These are phyloP conservation scores for Claviceps sp. DNA, from an alignment of 2,329 filamentous ascomycete species.

Conservation along the genomic window DNA sequence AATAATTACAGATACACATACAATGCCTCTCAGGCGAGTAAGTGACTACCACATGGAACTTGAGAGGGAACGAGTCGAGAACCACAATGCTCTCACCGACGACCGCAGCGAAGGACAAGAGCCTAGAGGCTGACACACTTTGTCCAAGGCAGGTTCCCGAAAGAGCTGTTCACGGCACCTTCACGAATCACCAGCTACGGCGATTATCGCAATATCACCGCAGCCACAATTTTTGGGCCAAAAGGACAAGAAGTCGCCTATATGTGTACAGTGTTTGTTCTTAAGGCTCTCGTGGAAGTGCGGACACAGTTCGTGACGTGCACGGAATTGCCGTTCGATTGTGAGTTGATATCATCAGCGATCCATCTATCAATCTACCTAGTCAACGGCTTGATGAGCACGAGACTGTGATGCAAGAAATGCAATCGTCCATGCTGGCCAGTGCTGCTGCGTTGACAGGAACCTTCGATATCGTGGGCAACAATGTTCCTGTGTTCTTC, in stretches of 20 bases:
- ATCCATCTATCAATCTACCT: too few relatives aligned
- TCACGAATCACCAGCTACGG: conserved; percentile 45
- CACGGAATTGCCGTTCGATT: conserved; percentile 50
- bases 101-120: too few relatives aligned
- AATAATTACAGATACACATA: too few relatives aligned
- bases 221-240: conserved; percentile 46
- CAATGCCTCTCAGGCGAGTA: too few relatives aligned
- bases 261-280: conserved; percentile 68
- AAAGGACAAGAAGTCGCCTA: conserved; percentile 42
- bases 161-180: conserved; percentile 56
- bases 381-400: too few relatives aligned
- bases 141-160: conserved; percentile 34
- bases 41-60: too few relatives aligned
- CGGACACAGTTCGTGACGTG: conserved; percentile 58
- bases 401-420: too few relatives aligned
- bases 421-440: background rate
- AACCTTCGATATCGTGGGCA: conserved; percentile 55
- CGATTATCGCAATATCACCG: conserved; percentile 54
- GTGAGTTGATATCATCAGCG: conserved; percentile 13
- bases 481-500: conserved; percentile 39
- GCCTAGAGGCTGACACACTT: background rate
- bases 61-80: too few relatives aligned
- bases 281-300: conserved; percentile 55
- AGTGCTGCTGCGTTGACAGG: conserved; percentile 9
- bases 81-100: too few relatives aligned